A percentile compares a stretch with the other conserved stretches of the same genome.
Conservation (phyloP, 306 rosid genomes). For the Fragaria ananassa region DNA sequence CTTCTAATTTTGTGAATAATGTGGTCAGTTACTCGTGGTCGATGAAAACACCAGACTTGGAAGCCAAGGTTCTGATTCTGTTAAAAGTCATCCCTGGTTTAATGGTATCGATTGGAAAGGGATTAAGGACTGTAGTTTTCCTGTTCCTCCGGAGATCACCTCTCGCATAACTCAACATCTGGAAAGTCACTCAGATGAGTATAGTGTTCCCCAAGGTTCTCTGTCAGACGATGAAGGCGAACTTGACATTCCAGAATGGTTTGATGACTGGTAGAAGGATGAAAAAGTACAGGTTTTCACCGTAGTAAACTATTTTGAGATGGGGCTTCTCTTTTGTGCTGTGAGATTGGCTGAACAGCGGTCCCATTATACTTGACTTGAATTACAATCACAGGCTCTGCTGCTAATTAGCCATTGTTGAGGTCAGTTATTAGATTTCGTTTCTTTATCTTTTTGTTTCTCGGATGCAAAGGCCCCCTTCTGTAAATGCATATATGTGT, state of each 20-base stretch:
- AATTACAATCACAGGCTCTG: conserved; percentile 14
- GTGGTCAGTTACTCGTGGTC: conserved; percentile 77
- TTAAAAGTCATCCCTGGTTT: conserved; percentile 86
- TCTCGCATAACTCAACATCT: conserved; percentile 63
- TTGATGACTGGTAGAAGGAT: conserved; percentile 76
- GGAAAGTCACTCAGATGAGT: conserved; percentile 58
- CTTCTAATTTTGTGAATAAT: conserved; percentile 23
- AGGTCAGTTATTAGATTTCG: conserved; percentile 32
- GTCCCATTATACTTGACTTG: conserved; percentile 30
- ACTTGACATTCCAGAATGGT: conserved; percentile 71
- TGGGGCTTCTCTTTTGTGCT: conserved; percentile 19
- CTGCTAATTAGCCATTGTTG: conserved; percentile 31
- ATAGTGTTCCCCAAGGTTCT: conserved; percentile 41
- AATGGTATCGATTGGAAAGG: conserved; percentile 77
- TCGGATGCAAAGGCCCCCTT: conserved; percentile 22
- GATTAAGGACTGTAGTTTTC: conserved; percentile 39
- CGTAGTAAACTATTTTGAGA: conserved; percentile 25
- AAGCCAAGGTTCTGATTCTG: conserved; percentile 59
- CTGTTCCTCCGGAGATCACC: conserved; percentile 66
- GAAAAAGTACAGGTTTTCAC: conserved; percentile 22
- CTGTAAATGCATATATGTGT: conserved; percentile 44
- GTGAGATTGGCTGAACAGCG: conserved; percentile 19
- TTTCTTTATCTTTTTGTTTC: conserved; percentile 13
- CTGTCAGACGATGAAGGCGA: conserved; percentile 49
- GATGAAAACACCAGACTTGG: conserved; percentile 86